Evolutionary conservation across 1,284 basidiomycete genomes (phyloP).

Genomic region (Mycena sp.): DNA sequence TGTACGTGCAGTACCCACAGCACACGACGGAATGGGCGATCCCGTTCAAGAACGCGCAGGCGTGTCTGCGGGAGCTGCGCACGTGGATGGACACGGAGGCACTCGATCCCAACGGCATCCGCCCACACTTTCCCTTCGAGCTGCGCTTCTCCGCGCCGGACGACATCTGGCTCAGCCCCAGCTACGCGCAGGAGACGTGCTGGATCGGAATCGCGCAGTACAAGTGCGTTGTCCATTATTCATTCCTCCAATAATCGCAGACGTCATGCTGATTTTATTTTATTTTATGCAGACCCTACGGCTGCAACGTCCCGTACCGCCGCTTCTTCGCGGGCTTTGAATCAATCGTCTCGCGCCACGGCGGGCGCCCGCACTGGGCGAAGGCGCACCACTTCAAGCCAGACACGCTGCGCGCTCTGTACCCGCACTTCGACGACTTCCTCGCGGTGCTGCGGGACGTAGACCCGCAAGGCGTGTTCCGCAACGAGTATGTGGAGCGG

Average conservation of each 20-base stretch:
- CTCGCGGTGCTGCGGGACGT: constrained; percentile 72
- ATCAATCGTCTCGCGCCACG: constrained; percentile 74
- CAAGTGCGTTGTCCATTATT: constrained; percentile 66
- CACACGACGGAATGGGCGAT: constrained; percentile 96
- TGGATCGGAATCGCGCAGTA: constrained; percentile 98
- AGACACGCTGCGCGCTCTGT: constrained; percentile 71
- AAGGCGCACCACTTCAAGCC: constrained; percentile 88
- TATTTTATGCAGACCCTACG: constrained; percentile 81
- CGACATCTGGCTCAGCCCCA: constrained; percentile 95
- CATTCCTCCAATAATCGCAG: background rate
- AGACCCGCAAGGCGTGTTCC: constrained; percentile 86
- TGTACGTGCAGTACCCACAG: constrained; percentile 75
- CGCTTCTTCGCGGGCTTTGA: constrained; percentile 86
- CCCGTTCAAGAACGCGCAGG: constrained; percentile 70
- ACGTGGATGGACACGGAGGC: constrained; percentile 81
- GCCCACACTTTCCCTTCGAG: constrained; percentile 95
- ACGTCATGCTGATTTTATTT: constrained; percentile 13
- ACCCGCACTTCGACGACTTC: constrained; percentile 90
- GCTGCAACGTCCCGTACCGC: constrained; percentile 86
- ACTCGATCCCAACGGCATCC: constrained; percentile 74
- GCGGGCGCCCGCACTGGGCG: constrained; percentile 96
- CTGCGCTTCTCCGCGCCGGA: constrained; percentile 90
- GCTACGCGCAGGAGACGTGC: constrained; percentile 82
- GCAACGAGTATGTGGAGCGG: constrained; percentile 80
- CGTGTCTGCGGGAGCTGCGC: constrained; percentile 80